Conservation (phyloP, 1,284 basidiomycete species). For the Psilocybe mexicana region DNA sequence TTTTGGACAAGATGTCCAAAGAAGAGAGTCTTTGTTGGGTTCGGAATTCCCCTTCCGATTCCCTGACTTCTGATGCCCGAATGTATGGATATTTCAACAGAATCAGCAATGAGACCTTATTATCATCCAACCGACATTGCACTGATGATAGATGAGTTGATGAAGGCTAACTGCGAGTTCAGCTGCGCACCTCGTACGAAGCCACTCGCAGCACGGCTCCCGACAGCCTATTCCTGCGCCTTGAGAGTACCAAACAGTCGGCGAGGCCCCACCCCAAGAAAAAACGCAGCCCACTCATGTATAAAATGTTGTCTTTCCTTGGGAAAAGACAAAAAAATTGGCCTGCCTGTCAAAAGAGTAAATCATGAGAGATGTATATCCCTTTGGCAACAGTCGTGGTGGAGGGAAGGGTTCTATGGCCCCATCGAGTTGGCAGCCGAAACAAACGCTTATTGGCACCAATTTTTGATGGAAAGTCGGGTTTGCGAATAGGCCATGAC, state of each 20-base stretch:
- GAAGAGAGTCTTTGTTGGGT: not conserved
- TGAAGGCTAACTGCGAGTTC: not conserved
- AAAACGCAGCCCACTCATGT: no score
- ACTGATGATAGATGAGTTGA: not conserved
- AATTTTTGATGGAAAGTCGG: not conserved
- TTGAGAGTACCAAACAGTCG: not conserved
- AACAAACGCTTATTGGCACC: not conserved
- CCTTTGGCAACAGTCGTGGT: slow-evolving; percentile 17
- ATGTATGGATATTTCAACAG: not conserved
- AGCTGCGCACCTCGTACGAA: not conserved
- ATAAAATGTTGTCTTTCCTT: not conserved
- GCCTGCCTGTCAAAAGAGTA: slow-evolving; percentile 9
- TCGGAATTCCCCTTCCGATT: not conserved
- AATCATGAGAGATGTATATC: slow-evolving; percentile 6
- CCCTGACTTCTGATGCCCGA: not conserved
- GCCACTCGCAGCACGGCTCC: not conserved
- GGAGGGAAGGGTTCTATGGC: not conserved
- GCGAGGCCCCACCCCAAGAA: no score
- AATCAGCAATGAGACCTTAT: not conserved
- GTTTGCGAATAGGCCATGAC: not conserved
- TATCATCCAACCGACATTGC: not conserved
- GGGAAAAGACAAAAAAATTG: not conserved
- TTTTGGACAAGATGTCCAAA: not conserved
- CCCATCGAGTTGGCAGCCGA: not conserved
- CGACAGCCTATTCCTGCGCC: not conserved